These are phyloP conservation scores for Henckelia pumila DNA, from an alignment of 257 asterid genomes.

Conservation along the genomic window DNA sequence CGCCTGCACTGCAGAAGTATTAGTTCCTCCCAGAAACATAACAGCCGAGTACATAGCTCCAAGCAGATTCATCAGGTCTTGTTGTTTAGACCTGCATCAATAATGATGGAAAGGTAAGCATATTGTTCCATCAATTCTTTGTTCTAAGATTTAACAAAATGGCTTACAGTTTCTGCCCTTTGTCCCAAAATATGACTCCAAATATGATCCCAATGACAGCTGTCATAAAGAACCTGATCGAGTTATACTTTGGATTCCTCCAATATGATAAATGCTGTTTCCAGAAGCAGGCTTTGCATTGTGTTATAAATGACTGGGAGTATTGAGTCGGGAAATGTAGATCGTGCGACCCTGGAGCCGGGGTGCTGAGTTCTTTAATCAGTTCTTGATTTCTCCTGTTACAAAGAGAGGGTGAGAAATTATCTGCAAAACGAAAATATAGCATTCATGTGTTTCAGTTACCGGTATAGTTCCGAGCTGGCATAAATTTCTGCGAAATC, in stretches of 20 bases:
- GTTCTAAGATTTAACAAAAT: neutral
- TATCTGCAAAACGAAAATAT: neutral
- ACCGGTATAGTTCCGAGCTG: slow-evolving; percentile 73
- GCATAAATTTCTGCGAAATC: slow-evolving; percentile 70
- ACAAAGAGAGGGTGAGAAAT: neutral
- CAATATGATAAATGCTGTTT: slow-evolving; percentile 69
- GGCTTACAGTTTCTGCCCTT: slow-evolving; percentile 60
- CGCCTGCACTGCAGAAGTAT: slow-evolving; percentile 67
- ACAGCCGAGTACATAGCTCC: slow-evolving; percentile 84
- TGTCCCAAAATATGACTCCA: slow-evolving; percentile 73
- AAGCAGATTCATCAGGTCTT: slow-evolving; percentile 59
- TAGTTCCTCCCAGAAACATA: slow-evolving; percentile 83
- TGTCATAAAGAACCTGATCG: slow-evolving; percentile 66
- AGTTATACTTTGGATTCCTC: slow-evolving; percentile 70
- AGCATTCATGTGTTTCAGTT: slow-evolving; percentile 19
- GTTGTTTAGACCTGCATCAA: slow-evolving; percentile 56
- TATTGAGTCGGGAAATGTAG: slow-evolving; percentile 53
- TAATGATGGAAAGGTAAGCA: neutral
- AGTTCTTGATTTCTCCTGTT: slow-evolving; percentile 78
- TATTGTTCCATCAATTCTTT: neutral
- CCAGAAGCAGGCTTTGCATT: slow-evolving; percentile 86
- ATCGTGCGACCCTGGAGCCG: slow-evolving; percentile 60
- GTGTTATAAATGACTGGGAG: slow-evolving; percentile 55
- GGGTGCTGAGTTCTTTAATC: slow-evolving; percentile 57
- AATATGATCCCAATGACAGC: slow-evolving; percentile 55